Evolutionary conservation across 768 basidiomycete species (phyloP).

Genomic region (Dioszegia hungarica): DNA sequence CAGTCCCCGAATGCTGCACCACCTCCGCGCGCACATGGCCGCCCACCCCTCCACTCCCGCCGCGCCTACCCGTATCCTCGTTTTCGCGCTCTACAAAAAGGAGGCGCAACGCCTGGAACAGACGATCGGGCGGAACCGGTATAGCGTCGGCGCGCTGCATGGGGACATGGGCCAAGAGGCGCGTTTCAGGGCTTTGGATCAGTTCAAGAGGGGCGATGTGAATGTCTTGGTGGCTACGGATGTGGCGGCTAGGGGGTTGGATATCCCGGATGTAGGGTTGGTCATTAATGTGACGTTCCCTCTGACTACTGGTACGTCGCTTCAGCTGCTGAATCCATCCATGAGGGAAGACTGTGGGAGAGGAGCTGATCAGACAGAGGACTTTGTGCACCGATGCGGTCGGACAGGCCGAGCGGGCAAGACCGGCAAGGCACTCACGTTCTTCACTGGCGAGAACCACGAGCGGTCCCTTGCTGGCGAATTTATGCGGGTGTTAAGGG

Average conservation of each 20-base stretch:
- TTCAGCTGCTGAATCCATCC: background rate
- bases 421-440: conserved; percentile 85
- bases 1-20: conserved; percentile 45
- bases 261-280: conserved; percentile 90
- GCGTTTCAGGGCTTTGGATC: conserved; percentile 76
- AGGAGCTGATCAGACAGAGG: conserved; percentile 18
- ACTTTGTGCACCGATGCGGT: conserved; percentile 48
- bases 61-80: conserved; percentile 65
- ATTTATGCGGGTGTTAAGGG: conserved; percentile 80
- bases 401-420: conserved; percentile 77
- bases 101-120: conserved; percentile 87
- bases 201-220: conserved; percentile 75
- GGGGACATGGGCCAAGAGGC: conserved; percentile 84
- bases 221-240: conserved; percentile 90
- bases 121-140: conserved; percentile 68
- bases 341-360: too few relatives aligned
- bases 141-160: conserved; percentile 74
- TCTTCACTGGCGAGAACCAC: conserved; percentile 89
- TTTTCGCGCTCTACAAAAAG: conserved; percentile 97
- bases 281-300: conserved; percentile 97
- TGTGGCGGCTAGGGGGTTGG: conserved; percentile 92
- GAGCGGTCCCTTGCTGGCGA: conserved; percentile 86
- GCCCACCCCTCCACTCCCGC: conserved; percentile 50
- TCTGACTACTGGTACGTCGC: conserved; percentile 86
- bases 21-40: conserved; percentile 50